These are phyloP conservation scores for Triticum monococcum DNA, from an alignment of 176 grass and related monocot species.

Conservation along the genomic window DNA sequence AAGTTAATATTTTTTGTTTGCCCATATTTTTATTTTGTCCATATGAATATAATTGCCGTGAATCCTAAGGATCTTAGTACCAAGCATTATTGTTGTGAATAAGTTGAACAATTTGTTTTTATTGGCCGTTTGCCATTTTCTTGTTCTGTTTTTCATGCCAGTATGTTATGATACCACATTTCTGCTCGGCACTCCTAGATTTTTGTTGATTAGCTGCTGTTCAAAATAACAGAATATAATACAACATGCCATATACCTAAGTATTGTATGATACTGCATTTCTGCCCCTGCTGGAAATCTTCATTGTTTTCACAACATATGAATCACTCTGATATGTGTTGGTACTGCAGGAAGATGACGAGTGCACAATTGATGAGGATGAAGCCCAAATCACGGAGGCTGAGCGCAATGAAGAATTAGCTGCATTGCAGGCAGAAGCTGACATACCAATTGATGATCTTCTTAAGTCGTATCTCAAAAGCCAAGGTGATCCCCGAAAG, in stretches of 20 bases:
- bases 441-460: constrained; percentile 81
- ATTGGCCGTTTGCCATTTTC: not conserved
- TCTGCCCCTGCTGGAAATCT: not conserved
- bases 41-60: no score
- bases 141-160: constrained; percentile 1
- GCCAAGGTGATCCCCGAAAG: constrained; percentile 38
- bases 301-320: not conserved
- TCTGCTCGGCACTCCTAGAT: not conserved
- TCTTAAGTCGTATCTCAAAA: constrained; percentile 52
- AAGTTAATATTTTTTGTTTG: constrained; percentile 38
- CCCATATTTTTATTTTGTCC: not conserved
- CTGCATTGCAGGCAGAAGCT: constrained; percentile 85
- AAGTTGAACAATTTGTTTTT: not conserved
- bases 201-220: constrained; percentile 12
- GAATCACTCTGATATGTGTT: constrained; percentile 7
- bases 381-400: constrained; percentile 89
- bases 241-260: no score
- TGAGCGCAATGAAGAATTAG: constrained; percentile 79
- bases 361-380: constrained; percentile 80
- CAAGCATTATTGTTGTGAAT: not conserved
- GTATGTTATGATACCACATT: not conserved
- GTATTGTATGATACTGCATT: no score
- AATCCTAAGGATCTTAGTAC: not conserved
- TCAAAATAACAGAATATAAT: constrained; percentile 9
- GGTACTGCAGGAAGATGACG: constrained; percentile 82